phyloP scores from a whole-genome alignment of 768 basidiomycete species.

The Lactifluus volemus region DNA sequence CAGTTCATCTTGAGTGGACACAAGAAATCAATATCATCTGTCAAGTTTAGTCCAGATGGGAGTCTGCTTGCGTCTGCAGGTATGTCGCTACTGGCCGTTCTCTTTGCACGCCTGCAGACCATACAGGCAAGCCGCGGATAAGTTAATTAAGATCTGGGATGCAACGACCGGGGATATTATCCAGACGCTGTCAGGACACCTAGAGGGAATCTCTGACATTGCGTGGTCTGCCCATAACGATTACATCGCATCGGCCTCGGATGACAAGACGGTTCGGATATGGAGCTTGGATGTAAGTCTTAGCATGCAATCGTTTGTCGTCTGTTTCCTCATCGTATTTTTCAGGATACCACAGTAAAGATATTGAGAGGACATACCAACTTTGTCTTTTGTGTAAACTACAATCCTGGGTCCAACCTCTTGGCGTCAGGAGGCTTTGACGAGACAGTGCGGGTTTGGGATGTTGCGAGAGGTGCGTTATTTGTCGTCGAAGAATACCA shows the following conservation, averaged over 20 bases:
- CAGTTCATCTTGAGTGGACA: constrained; percentile 74
- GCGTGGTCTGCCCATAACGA: constrained; percentile 82
- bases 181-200: constrained; percentile 65
- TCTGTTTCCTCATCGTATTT: not conserved
- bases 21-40: constrained; percentile 66
- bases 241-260: constrained; percentile 85
- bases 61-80: constrained; percentile 74
- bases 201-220: constrained; percentile 81
- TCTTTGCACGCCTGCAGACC: constrained; percentile 21
- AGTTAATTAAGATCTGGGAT: constrained; percentile 75
- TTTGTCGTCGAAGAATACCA: not conserved
- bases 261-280: constrained; percentile 82
- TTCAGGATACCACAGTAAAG: constrained; percentile 51
- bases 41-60: constrained; percentile 88
- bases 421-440: constrained; percentile 93
- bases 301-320: not conserved
- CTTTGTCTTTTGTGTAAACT: constrained; percentile 91
- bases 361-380: constrained; percentile 81
- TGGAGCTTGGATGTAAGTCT: constrained; percentile 69
- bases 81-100: constrained; percentile 32
- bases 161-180: constrained; percentile 61
- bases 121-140: constrained; percentile 70
- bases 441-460: constrained; percentile 96
- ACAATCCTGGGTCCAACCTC: constrained; percentile 82
- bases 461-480: constrained; percentile 70